phyloP scores from a whole-genome alignment of 2,329 filamentous ascomycete genomes.

The Gaeumannomyces sp. region DNA sequence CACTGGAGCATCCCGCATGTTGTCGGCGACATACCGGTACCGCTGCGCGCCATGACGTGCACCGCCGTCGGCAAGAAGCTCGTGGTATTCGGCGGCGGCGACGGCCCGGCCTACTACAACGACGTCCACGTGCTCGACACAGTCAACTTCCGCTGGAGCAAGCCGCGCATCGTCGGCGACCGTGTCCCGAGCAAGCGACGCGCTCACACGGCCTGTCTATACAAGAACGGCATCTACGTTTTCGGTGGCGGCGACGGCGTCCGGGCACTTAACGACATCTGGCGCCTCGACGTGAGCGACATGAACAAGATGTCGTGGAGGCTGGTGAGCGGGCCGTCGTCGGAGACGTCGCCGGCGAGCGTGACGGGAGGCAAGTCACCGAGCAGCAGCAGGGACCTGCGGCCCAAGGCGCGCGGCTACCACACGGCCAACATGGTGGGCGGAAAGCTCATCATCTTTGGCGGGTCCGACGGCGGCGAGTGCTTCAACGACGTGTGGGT shows the following conservation, averaged over 20 bases:
- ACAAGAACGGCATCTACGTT: conserved; percentile 66
- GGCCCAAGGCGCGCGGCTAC: conserved; percentile 61
- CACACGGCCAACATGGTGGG: conserved; percentile 70
- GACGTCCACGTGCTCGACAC: conserved; percentile 68
- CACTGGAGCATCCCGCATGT: conserved; percentile 63
- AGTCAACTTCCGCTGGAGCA: conserved; percentile 60
- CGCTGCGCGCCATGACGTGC: conserved; percentile 64
- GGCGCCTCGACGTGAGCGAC: conserved; percentile 64
- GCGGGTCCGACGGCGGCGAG: conserved; percentile 63
- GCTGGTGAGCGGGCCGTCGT: conserved; percentile 45
- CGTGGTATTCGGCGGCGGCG: conserved; percentile 63
- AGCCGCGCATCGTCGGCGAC: conserved; percentile 54
- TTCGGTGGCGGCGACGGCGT: conserved; percentile 66
- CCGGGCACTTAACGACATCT: conserved; percentile 65
- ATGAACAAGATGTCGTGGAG: conserved; percentile 63
- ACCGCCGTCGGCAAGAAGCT: conserved; percentile 64
- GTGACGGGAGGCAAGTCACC: conserved; percentile 10
- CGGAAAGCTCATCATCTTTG: conserved; percentile 65
- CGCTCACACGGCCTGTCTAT: conserved; percentile 65
- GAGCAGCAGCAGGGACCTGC: conserved; percentile 27
- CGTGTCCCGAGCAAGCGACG: conserved; percentile 53
- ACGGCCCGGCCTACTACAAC: conserved; percentile 66
- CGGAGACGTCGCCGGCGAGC: conserved; percentile 12
- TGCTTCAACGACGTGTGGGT: conserved; percentile 71
- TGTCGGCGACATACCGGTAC: conserved; percentile 57